Evolutionary conservation across 106 monocot genomes (phyloP).

Genomic region (Phalaenopsis aphrodite): DNA sequence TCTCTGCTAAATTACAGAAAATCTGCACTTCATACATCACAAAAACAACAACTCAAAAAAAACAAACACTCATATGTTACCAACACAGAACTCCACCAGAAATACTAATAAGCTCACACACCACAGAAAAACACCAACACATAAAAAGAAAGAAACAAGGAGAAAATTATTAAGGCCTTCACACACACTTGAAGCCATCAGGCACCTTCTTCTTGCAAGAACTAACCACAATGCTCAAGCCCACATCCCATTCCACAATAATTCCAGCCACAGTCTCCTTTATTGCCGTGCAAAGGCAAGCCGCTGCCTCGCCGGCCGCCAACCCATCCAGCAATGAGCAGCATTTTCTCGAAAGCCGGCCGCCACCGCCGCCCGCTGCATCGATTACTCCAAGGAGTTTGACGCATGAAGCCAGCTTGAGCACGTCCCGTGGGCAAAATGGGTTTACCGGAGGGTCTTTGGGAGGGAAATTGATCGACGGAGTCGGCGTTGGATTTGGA

Average conservation of each 20-base stretch:
- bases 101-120: too few relatives aligned
- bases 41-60: too few relatives aligned
- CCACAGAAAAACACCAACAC: not conserved
- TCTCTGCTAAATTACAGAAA: too few relatives aligned
- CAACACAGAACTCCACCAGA: too few relatives aligned
- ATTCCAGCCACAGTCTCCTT: slow-evolving; percentile 44
- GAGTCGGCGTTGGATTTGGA: not conserved
- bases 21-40: too few relatives aligned
- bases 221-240: slow-evolving; percentile 33
- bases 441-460: slow-evolving; percentile 30
- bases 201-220: slow-evolving; percentile 50
- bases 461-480: slow-evolving; percentile 12
- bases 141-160: not conserved
- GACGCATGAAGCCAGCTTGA: slow-evolving; percentile 46
- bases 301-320: slow-evolving; percentile 36
- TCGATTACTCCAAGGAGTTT: slow-evolving; percentile 18
- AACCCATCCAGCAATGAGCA: slow-evolving; percentile 42
- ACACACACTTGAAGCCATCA: slow-evolving; percentile 59
- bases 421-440: slow-evolving; percentile 38
- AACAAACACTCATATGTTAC: too few relatives aligned
- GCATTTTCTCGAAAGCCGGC: slow-evolving; percentile 23
- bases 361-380: slow-evolving; percentile 15
- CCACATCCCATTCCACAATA: slow-evolving; percentile 38
- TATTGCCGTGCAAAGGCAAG: slow-evolving; percentile 51
- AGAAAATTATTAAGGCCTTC: not conserved